Evolutionary conservation across 1,139 yeast species (phyloP).

Genomic region (Pichia sp.): DNA sequence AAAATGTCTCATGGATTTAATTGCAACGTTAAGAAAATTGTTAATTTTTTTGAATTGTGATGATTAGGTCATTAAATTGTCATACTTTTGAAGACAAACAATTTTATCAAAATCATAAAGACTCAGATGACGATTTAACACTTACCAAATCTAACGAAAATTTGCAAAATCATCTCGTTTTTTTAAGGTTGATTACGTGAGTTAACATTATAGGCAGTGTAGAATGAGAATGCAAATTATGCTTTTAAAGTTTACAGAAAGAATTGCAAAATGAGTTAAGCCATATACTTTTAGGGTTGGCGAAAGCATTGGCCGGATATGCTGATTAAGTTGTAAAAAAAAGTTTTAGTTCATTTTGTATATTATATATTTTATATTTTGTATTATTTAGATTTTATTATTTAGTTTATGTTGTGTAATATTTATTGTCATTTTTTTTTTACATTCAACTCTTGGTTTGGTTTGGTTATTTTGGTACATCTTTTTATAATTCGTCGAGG

Average conservation of each 20-base stretch:
- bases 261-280: constrained; percentile 27
- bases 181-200: constrained; percentile 16
- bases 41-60: constrained; percentile 18
- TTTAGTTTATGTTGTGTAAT: too few relatives aligned
- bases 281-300: constrained; percentile 24
- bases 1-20: constrained; percentile 25
- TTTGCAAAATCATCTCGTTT: constrained; percentile 10
- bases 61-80: neutral
- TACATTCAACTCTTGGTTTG: too few relatives aligned
- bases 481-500: too few relatives aligned
- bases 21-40: constrained; percentile 24
- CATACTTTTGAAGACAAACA: neutral
- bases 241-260: constrained; percentile 23
- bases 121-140: neutral
- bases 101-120: neutral
- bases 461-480: too few relatives aligned
- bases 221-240: constrained; percentile 17
- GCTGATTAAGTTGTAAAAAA: neutral
- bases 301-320: constrained; percentile 27
- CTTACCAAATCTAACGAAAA: too few relatives aligned
- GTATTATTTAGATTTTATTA: neutral
- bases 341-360: neutral
- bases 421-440: too few relatives aligned
- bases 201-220: constrained; percentile 15
- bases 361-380: neutral